phyloP scores from a whole-genome alignment of 116 monocot genomes.

The Cymodocea nodosa region DNA sequence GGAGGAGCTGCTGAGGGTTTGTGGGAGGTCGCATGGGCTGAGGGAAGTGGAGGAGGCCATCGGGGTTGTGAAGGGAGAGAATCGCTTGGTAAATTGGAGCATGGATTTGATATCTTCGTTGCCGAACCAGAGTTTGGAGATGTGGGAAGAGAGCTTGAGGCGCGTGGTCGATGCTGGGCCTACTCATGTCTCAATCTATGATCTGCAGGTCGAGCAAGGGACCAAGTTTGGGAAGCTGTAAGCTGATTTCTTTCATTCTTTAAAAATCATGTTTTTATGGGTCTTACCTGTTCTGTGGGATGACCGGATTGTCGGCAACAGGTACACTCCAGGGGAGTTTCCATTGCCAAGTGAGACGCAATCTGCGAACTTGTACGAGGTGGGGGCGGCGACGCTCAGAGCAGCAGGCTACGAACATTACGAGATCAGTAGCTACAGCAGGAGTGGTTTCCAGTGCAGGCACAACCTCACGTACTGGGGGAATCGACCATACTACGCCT shows the following conservation, averaged over 20 bases:
- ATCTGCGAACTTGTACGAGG: conserved; percentile 69
- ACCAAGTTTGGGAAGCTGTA: conserved; percentile 86
- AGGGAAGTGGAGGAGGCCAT: conserved; percentile 69
- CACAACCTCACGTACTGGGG: conserved; percentile 90
- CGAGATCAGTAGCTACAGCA: conserved; percentile 94
- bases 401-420: conserved; percentile 66
- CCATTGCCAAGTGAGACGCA: conserved; percentile 70
- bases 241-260: conserved; percentile 14
- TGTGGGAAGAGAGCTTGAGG: conserved; percentile 78
- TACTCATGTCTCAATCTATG: conserved; percentile 75
- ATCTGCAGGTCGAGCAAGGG: conserved; percentile 93
- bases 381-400: conserved; percentile 46
- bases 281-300: background rate
- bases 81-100: conserved; percentile 73
- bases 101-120: conserved; percentile 84
- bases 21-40: conserved; percentile 75
- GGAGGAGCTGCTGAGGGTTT: conserved; percentile 56
- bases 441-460: conserved; percentile 53
- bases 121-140: conserved; percentile 58
- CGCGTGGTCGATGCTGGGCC: conserved; percentile 13
- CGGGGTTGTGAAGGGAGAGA: conserved; percentile 31
- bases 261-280: background rate
- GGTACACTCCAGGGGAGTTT: conserved; percentile 74
- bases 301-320: conserved; percentile 5
- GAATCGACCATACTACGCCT: conserved; percentile 58